A percentile compares a stretch with the other conserved stretches of the same genome.
Evolutionary conservation across 2,329 filamentous ascomycete genomes (phyloP).

Genomic region (Colletotrichum karsti): DNA sequence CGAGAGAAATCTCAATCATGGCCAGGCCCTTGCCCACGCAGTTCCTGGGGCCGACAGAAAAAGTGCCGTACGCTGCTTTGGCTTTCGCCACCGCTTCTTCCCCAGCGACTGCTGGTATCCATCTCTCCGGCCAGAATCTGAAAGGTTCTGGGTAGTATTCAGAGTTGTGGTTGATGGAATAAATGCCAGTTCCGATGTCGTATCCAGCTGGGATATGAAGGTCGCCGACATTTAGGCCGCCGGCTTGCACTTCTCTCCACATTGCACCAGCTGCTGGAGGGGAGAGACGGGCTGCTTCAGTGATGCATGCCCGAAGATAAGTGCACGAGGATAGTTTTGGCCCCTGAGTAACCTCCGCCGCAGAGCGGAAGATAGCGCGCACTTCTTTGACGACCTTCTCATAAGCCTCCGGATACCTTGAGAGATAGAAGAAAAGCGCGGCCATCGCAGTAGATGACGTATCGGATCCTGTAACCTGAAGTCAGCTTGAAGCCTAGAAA

Average conservation of each 20-base stretch:
- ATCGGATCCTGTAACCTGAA: not conserved
- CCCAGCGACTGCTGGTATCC: not conserved
- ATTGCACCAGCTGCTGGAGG: not conserved
- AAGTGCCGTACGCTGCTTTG: not conserved
- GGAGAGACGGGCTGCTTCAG: not conserved
- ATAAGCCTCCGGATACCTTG: constrained; percentile 2
- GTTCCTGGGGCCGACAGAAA: constrained; percentile 13
- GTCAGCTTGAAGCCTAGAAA: not conserved
- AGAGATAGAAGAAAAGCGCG: constrained; percentile 13
- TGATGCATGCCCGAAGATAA: not conserved
- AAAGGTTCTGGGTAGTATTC: constrained; percentile 4
- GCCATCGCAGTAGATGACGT: constrained; percentile 15
- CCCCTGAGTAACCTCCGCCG: not conserved
- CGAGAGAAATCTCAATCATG: constrained; percentile 10
- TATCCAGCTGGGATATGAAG: not conserved
- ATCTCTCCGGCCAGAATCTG: constrained; percentile 8
- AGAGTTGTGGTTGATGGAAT: constrained; percentile 10
- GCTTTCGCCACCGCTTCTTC: constrained; percentile 2
- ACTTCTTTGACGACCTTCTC: constrained; percentile 2
- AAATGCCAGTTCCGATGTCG: constrained; percentile 9
- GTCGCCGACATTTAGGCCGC: not conserved
- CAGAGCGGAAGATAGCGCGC: not conserved
- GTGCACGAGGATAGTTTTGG: not conserved
- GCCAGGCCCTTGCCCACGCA: constrained; percentile 13
- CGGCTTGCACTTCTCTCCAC: constrained; percentile 1